Evolutionary conservation across 2,329 filamentous ascomycete genomes (phyloP).

Genomic region (Orbilia oligospora): DNA sequence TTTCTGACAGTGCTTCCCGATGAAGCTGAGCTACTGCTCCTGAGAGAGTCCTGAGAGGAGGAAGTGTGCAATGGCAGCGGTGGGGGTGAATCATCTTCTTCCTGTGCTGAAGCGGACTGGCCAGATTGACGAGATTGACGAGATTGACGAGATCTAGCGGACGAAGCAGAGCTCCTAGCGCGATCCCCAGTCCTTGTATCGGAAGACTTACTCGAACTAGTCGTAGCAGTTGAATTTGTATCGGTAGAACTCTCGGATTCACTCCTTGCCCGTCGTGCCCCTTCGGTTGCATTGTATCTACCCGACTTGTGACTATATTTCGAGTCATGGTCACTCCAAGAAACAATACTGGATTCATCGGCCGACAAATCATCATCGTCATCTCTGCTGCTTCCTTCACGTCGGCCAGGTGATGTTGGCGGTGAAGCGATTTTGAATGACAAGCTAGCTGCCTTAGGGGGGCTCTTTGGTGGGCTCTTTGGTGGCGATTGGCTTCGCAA

Average conservation of each 20-base stretch:
- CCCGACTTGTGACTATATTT: slow-evolving; percentile 41
- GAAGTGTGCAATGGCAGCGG: slow-evolving; percentile 63
- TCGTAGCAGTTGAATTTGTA: slow-evolving; percentile 34
- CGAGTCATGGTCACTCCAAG: slow-evolving; percentile 53
- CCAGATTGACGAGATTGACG: slow-evolving; percentile 28
- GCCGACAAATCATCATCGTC: slow-evolving; percentile 40
- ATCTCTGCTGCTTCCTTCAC: slow-evolving; percentile 24
- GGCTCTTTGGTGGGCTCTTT: slow-evolving; percentile 40
- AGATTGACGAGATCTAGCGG: slow-evolving; percentile 32
- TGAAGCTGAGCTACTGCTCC: slow-evolving; percentile 46
- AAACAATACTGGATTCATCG: slow-evolving; percentile 52
- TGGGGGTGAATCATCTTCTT: slow-evolving; percentile 62
- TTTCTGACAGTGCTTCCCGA: slow-evolving; percentile 55
- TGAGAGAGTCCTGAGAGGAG: slow-evolving; percentile 48
- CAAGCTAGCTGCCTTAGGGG: slow-evolving; percentile 43
- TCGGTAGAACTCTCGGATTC: slow-evolving; percentile 58
- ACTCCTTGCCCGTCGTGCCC: slow-evolving; percentile 38
- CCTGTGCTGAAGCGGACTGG: slow-evolving; percentile 23
- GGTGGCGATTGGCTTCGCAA: slow-evolving; percentile 50
- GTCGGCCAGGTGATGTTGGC: slow-evolving; percentile 31
- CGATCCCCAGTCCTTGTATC: slow-evolving; percentile 35
- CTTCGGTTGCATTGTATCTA: slow-evolving; percentile 39
- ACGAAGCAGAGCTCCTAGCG: slow-evolving; percentile 45
- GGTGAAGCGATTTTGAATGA: slow-evolving; percentile 55
- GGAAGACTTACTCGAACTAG: slow-evolving; percentile 43